Evolutionary conservation across 805 yeast genomes (phyloP).

Genomic region (Dipodascopsis uninucleata): DNA sequence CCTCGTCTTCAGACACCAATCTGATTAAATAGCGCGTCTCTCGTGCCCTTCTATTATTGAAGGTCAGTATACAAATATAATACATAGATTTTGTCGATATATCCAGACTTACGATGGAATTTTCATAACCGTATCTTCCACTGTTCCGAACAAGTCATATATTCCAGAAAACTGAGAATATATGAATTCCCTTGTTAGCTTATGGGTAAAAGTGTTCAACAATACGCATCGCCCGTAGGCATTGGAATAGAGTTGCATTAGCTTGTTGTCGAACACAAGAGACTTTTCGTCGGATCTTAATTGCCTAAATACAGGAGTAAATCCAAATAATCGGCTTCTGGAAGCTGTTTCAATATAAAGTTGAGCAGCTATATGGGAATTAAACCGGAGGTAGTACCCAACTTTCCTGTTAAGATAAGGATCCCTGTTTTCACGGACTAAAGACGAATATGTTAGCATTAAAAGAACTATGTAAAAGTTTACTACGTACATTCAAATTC

Average conservation of each 20-base stretch:
- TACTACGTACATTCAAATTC: too few species aligned
- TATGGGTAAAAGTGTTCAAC: not conserved
- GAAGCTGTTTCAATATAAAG: not conserved
- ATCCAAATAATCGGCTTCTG: not conserved
- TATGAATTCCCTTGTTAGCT: not conserved
- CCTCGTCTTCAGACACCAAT: constrained; percentile 6
- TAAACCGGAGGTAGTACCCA: constrained; percentile 1
- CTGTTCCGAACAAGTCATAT: not conserved
- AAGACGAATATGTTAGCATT: too few species aligned
- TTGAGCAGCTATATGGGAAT: not conserved
- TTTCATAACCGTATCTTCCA: not conserved
- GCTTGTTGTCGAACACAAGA: too few species aligned
- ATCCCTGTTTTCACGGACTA: not conserved
- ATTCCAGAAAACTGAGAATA: constrained; percentile 1
- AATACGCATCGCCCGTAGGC: too few species aligned
- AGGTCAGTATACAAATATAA: not conserved
- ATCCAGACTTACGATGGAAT: constrained; percentile 7
- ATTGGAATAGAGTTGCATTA: too few species aligned
- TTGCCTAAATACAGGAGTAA: not conserved
- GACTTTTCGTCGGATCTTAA: not conserved
- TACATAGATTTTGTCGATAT: too few species aligned
- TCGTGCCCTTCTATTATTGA: too few species aligned
- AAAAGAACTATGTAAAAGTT: too few species aligned
- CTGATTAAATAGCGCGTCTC: constrained; percentile 7
- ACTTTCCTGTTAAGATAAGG: not conserved